Evolutionary conservation across 2,329 filamentous ascomycete genomes (phyloP), one percentile per base, ranked within the genome.

Genomic region (Epicoccum nigrum): DNA sequence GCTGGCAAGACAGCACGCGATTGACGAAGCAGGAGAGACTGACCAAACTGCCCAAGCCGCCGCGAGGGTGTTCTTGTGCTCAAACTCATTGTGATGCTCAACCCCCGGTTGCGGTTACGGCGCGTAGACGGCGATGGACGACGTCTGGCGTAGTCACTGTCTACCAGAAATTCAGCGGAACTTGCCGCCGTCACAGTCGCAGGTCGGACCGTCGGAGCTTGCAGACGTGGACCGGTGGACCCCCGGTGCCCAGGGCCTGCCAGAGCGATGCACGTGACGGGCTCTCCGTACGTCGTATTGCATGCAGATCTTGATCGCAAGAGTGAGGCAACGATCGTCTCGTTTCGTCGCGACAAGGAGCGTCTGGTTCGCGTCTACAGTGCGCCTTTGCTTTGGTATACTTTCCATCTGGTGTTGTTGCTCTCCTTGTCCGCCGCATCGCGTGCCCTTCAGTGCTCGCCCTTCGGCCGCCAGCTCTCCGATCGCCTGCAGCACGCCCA

Each of bases 11-110:
- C 20, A 7, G 11, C 2, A 13, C 9, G 38, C 25, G 5, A 28
- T 13, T 7, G 27, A 16, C 30, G 17, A 23, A 15, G 23, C 4
- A 5, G 17, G 25, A 15, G 28, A 19, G 32, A 51, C 79, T 50
- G 80, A 90, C 87, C 83, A 70, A 81, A 78, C 67, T 79, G 77
- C 48, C 81, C 77, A 63, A 87, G 76, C 76, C 82, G 83, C 77
- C 84, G 77, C 64, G 84, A 79, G 62, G 86, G 84, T 68, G 85
- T 76, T 72, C 82, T 81, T 64, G 87, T 74, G 75, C 80, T 89
- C n/a, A n/a, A n/a, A n/a, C n/a, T n/a, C 87, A 90, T 91, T 68
- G 59, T 45, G 66, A 65, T 64, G 63, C 54, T 58, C 50, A 45
- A 39, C 45, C 37, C 45, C 68, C 62, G 65, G 64, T 59, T 25